Evolutionary conservation across 495 filamentous ascomycete species (phyloP).

Genomic region (Podospora fimiseda): DNA sequence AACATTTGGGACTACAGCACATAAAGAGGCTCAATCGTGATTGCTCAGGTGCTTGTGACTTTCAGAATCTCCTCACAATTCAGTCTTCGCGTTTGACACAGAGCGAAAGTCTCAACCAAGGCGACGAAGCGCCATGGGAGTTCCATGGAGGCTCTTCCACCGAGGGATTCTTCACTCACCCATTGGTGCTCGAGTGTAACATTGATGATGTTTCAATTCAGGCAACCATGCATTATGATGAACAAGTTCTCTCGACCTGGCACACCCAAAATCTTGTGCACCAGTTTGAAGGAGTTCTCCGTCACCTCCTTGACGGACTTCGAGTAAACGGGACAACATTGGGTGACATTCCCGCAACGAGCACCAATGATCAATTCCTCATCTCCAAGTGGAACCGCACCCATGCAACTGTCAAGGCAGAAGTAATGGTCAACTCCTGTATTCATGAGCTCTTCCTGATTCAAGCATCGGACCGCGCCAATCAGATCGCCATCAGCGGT

Average conservation of each 20-base stretch:
- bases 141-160: conserved; percentile 16
- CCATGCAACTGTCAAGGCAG: not conserved
- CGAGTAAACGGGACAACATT: conserved; percentile 4
- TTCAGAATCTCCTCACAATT: conserved; percentile 39
- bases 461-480: conserved; percentile 36
- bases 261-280: conserved; percentile 18
- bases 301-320: conserved; percentile 9
- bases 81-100: conserved; percentile 11
- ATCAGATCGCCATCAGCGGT: conserved; percentile 26
- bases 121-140: conserved; percentile 5
- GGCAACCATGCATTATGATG: conserved; percentile 18
- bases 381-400: conserved; percentile 15
- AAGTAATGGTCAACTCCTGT: conserved; percentile 16
- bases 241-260: conserved; percentile 16
- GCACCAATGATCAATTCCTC: conserved; percentile 15
- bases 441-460: conserved; percentile 34
- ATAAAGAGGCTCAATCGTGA: conserved; percentile 28
- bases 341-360: conserved; percentile 14
- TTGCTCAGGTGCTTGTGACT: conserved; percentile 28
- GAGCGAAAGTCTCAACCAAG: not conserved
- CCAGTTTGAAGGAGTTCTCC: conserved; percentile 20
- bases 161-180: conserved; percentile 24
- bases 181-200: conserved; percentile 21
- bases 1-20: conserved; percentile 43
- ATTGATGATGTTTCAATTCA: conserved; percentile 10